Percentiles rank a stretch among this genome's conserved stretches.
phyloP scores from a whole-genome alignment of 768 basidiomycete genomes.

The Mycena olivaceomarginata region DNA sequence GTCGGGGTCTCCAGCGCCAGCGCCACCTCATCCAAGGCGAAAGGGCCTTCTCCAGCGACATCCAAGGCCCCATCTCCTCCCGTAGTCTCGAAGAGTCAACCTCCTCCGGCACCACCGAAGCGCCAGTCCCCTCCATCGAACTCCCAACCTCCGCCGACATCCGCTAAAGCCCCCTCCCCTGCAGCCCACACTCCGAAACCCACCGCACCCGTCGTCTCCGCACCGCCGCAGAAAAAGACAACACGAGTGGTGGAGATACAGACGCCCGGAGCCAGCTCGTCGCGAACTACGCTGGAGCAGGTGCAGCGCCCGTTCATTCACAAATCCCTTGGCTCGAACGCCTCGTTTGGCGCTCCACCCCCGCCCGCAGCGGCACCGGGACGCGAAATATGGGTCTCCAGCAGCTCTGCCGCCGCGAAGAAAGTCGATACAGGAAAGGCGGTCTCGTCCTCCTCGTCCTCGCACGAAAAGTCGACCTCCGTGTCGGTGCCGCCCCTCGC shows the following conservation, averaged over 20 bases:
- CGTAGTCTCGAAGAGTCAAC: neutral
- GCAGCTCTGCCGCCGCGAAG: slow-evolving; percentile 37
- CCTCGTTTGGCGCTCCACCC: slow-evolving; percentile 21
- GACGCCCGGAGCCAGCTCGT: slow-evolving; percentile 42
- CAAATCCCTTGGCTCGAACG: slow-evolving; percentile 36
- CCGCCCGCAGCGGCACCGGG: slow-evolving; percentile 20
- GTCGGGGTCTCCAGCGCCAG: slow-evolving; percentile 14
- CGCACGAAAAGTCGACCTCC: slow-evolving; percentile 47
- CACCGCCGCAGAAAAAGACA: slow-evolving; percentile 30
- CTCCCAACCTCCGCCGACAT: neutral
- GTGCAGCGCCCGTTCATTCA: slow-evolving; percentile 41
- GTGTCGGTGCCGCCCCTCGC: slow-evolving; percentile 39
- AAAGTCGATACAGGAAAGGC: slow-evolving; percentile 6
- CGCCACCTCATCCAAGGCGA: slow-evolving; percentile 10
- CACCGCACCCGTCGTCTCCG: slow-evolving; percentile 33
- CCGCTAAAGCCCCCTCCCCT: slow-evolving; percentile 20
- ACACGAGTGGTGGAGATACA: slow-evolving; percentile 39
- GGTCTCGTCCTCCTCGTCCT: slow-evolving; percentile 15
- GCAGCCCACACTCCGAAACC: slow-evolving; percentile 30
- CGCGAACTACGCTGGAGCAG: slow-evolving; percentile 46
- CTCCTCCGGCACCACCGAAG: slow-evolving; percentile 13
- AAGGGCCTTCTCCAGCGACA: slow-evolving; percentile 8
- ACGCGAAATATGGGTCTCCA: slow-evolving; percentile 31
- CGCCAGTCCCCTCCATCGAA: slow-evolving; percentile 12
- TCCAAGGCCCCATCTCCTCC: slow-evolving; percentile 16